Conservation (phyloP, 768 basidiomycete genomes). For the Phaeolepiota aurea region DNA sequence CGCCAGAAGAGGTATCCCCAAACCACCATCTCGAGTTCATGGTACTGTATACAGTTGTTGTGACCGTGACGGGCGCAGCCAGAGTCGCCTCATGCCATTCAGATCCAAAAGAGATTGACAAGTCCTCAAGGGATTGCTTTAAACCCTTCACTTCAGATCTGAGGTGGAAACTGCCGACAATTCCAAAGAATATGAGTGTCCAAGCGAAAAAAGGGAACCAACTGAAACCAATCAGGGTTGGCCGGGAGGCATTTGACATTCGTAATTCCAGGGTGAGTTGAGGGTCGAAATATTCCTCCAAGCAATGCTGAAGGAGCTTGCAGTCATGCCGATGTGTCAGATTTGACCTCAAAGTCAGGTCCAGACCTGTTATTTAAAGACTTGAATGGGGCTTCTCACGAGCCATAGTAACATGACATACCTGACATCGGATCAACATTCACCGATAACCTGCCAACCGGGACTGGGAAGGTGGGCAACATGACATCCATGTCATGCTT, state of each 20-base stretch:
- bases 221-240: constrained; percentile 6
- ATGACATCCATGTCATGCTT: constrained; percentile 34
- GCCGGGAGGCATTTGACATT: constrained; percentile 8
- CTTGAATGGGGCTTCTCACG: constrained; percentile 3
- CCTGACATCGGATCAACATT: constrained; percentile 45
- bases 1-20: too few species aligned
- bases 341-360: constrained; percentile 44
- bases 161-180: too few species aligned
- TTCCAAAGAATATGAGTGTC: too few species aligned
- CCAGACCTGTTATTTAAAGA: constrained; percentile 27
- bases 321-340: constrained; percentile 45
- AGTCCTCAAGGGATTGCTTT: too few species aligned
- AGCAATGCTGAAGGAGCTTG: constrained; percentile 46
- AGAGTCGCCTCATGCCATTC: too few species aligned
- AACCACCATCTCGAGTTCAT: too few species aligned
- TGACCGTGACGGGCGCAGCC: constrained; percentile 30
- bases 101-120: too few species aligned
- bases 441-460: constrained; percentile 60
- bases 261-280: constrained; percentile 32
- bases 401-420: constrained; percentile 20
- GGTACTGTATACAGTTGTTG: constrained; percentile 31
- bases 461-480: constrained; percentile 66
- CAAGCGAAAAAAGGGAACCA: constrained; percentile 11
- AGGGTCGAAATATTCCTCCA: constrained; percentile 53
- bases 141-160: too few species aligned